These are phyloP conservation scores for Forsythia viridissima DNA, from an alignment of 257 asterid genomes.

Conservation along the genomic window DNA sequence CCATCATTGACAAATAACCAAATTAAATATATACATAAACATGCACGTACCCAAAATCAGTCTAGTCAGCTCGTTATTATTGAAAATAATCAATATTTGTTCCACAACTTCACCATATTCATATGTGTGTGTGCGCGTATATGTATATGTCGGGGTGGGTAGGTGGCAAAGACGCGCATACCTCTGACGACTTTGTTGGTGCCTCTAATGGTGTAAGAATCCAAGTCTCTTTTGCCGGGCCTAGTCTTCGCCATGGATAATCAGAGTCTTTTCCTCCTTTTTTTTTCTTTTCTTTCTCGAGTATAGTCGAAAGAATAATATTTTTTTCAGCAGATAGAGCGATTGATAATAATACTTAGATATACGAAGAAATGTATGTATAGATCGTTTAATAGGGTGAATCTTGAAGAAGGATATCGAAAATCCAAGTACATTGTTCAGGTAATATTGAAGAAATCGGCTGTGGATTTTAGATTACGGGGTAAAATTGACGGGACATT, in stretches of 20 bases:
- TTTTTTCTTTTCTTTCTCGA: constrained; percentile 12
- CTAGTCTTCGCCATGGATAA: constrained; percentile 51
- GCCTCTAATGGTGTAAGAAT: constrained; percentile 54
- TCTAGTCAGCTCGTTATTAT: constrained; percentile 16
- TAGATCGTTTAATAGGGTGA: constrained; percentile 3
- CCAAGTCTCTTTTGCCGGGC: constrained; percentile 47
- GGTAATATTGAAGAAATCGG: neutral
- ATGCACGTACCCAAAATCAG: constrained; percentile 24
- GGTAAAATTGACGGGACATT: constrained; percentile 11
- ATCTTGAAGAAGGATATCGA: neutral
- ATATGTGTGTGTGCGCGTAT: neutral
- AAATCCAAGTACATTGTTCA: constrained; percentile 19
- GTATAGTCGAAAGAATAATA: neutral
- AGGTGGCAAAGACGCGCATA: constrained; percentile 18
- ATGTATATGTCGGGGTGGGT: neutral
- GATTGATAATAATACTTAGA: neutral
- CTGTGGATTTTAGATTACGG: constrained; percentile 4
- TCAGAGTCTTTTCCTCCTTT: constrained; percentile 11
- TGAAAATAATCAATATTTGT: neutral
- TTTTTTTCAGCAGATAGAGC: neutral
- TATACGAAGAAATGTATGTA: neutral
- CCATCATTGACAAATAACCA: neutral
- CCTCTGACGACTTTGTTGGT: constrained; percentile 60
- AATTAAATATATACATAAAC: constrained; percentile 1
- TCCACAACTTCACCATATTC: constrained; percentile 3